phyloP scores from a whole-genome alignment of 2,329 filamentous ascomycete genomes.

The Fusarium aywerte region DNA sequence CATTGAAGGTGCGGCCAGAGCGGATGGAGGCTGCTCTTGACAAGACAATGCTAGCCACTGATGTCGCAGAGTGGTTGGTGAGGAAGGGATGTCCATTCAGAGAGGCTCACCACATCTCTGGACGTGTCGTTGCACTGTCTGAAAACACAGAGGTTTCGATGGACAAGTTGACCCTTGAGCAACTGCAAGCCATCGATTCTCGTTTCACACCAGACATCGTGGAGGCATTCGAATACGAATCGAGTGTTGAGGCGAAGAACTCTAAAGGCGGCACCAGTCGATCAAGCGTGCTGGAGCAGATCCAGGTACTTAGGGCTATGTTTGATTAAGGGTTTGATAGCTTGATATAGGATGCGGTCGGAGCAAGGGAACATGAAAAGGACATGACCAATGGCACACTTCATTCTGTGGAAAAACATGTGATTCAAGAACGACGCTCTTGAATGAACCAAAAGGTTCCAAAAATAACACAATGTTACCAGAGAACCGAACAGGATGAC shows the following conservation, averaged over 20 bases:
- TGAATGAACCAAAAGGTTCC: too few relatives aligned
- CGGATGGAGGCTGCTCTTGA: slow-evolving; percentile 78
- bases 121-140: slow-evolving; percentile 75
- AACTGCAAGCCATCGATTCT: slow-evolving; percentile 73
- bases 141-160: slow-evolving; percentile 72
- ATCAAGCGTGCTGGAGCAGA: slow-evolving; percentile 70
- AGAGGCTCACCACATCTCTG: slow-evolving; percentile 81
- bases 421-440: too few relatives aligned
- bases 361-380: too few relatives aligned
- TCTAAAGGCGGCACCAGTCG: slow-evolving; percentile 77
- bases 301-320: slow-evolving; percentile 56
- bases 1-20: slow-evolving; percentile 71
- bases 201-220: slow-evolving; percentile 75
- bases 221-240: slow-evolving; percentile 75
- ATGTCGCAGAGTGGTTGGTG: slow-evolving; percentile 71
- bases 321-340: background rate
- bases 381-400: too few relatives aligned
- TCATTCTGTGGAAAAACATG: too few relatives aligned
- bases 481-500: too few relatives aligned
- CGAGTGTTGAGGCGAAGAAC: slow-evolving; percentile 75
- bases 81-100: slow-evolving; percentile 63
- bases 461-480: too few relatives aligned
- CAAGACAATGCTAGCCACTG: slow-evolving; percentile 69
- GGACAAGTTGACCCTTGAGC: slow-evolving; percentile 73
- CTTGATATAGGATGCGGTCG: background rate